A percentile compares a stretch with the other conserved stretches of the same genome.
phyloP scores from a whole-genome alignment of 1,139 yeast genomes.

The Candida smagusa region DNA sequence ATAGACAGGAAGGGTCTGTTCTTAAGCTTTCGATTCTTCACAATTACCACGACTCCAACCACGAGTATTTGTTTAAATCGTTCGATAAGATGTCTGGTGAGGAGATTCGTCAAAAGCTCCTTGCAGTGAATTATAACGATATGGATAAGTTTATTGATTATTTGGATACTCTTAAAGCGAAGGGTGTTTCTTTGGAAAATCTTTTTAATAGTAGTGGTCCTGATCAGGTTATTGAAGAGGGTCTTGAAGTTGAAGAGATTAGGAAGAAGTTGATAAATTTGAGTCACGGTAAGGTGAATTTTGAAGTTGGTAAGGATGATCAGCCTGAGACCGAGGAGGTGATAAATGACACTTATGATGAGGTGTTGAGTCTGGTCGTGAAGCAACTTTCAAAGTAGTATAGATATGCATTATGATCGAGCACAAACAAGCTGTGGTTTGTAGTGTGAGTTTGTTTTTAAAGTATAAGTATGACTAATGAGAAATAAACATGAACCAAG shows the following conservation, averaged over 20 bases:
- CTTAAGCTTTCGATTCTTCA: conserved; percentile 32
- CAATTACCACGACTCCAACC: conserved; percentile 21
- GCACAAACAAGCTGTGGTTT: too few relatives aligned
- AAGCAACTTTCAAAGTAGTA: conserved; percentile 10
- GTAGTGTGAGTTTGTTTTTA: too few relatives aligned
- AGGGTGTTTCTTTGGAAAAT: conserved; percentile 51
- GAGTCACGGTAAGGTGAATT: conserved; percentile 1
- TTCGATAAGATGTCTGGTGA: conserved; percentile 45
- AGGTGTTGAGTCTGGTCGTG: conserved; percentile 41
- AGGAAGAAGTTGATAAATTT: conserved; percentile 13
- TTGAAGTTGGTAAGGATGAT: conserved; percentile 4
- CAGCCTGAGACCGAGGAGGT: conserved; percentile 4
- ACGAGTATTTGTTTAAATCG: conserved; percentile 14
- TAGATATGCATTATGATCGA: too few relatives aligned
- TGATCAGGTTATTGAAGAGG: conserved; percentile 10
- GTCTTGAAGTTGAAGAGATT: conserved; percentile 16
- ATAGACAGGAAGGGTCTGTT: conserved; percentile 42
- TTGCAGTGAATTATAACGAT: conserved; percentile 46
- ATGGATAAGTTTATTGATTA: conserved; percentile 50
- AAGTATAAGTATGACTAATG: too few relatives aligned
- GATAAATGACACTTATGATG: conserved; percentile 49
- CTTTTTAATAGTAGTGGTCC: conserved; percentile 34
- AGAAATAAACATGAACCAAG: too few relatives aligned
- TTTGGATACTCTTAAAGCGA: conserved; percentile 46
- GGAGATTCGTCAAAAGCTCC: conserved; percentile 47